A percentile compares a stretch with the other conserved stretches of the same genome.
These are phyloP conservation scores for Dioscorea zingiberensis DNA, from an alignment of 106 monocot genomes.

Conservation along the genomic window DNA sequence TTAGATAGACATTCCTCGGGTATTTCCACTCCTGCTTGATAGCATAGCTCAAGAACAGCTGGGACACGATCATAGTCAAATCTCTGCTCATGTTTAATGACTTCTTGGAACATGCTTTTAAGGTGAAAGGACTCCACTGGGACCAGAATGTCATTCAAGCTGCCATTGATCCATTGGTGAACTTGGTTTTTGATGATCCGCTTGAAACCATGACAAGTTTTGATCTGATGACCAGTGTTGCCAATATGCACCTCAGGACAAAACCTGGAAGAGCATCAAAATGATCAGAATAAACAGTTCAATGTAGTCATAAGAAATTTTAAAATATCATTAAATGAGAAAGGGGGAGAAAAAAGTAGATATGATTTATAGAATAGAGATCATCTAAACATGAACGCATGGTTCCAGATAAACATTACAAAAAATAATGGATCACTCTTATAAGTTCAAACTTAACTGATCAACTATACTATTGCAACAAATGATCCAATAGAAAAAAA, in stretches of 20 bases:
- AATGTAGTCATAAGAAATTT: too few species aligned
- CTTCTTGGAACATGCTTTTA: conserved; percentile 49
- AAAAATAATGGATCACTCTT: too few species aligned
- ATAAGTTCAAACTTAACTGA: too few species aligned
- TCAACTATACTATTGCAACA: too few species aligned
- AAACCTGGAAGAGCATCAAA: conserved; percentile 29
- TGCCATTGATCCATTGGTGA: conserved; percentile 50
- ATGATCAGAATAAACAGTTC: not conserved
- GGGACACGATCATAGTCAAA: conserved; percentile 69
- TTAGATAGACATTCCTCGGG: conserved; percentile 23
- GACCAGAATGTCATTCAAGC: conserved; percentile 50
- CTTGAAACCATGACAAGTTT: conserved; percentile 73
- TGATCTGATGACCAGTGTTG: conserved; percentile 53
- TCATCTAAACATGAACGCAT: too few species aligned
- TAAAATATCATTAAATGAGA: not conserved
- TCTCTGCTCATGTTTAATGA: conserved; percentile 70
- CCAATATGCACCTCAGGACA: conserved; percentile 83
- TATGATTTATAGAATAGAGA: too few species aligned
- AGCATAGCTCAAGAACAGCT: conserved; percentile 74
- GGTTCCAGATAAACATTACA: too few species aligned
- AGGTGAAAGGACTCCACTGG: conserved; percentile 75
- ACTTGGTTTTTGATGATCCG: conserved; percentile 37
- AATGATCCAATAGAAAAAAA: too few species aligned
- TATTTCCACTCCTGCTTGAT: conserved; percentile 69
- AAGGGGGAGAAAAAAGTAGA: not conserved